These are phyloP conservation scores for Cyclocybe cylindracea DNA, from an alignment of 768 basidiomycete species.

Conservation along the genomic window DNA sequence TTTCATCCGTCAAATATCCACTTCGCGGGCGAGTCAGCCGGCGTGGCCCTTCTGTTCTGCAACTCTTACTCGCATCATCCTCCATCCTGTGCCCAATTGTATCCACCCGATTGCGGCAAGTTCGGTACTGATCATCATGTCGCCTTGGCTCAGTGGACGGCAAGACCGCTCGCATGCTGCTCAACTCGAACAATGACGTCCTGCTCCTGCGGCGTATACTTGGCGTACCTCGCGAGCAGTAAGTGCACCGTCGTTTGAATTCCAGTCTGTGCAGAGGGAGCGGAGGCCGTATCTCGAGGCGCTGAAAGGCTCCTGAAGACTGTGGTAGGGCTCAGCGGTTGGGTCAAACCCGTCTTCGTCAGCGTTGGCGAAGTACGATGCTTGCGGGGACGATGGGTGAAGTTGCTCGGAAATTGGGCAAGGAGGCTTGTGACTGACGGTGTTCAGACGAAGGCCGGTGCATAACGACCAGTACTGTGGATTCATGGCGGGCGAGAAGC, in stretches of 20 bases:
- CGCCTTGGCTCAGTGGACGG: conserved; percentile 21
- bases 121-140: conserved; percentile 32
- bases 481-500: conserved; percentile 22
- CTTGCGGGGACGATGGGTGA: conserved; percentile 30
- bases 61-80: conserved; percentile 31
- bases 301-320: conserved; percentile 22
- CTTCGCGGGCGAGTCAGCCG: conserved; percentile 35
- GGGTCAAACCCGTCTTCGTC: conserved; percentile 32
- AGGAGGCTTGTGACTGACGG: conserved; percentile 13
- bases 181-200: conserved; percentile 25
- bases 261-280: background rate
- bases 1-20: conserved; percentile 26
- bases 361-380: conserved; percentile 38
- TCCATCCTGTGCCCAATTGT: conserved; percentile 26
- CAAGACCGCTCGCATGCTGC: conserved; percentile 18
- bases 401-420: conserved; percentile 21
- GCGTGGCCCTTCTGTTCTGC: conserved; percentile 30
- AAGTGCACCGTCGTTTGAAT: conserved; percentile 21
- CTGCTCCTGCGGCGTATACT: conserved; percentile 5
- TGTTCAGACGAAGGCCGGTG: conserved; percentile 33
- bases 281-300: conserved; percentile 29
- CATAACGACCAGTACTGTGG: conserved; percentile 38
- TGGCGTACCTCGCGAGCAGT: conserved; percentile 13
- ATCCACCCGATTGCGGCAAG: conserved; percentile 11
- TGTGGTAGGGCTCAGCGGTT: conserved; percentile 30